A percentile compares a stretch with the other conserved stretches of the same genome.
phyloP scores from a whole-genome alignment of 73 alveolate species.

The Paramecium sonneborni region DNA sequence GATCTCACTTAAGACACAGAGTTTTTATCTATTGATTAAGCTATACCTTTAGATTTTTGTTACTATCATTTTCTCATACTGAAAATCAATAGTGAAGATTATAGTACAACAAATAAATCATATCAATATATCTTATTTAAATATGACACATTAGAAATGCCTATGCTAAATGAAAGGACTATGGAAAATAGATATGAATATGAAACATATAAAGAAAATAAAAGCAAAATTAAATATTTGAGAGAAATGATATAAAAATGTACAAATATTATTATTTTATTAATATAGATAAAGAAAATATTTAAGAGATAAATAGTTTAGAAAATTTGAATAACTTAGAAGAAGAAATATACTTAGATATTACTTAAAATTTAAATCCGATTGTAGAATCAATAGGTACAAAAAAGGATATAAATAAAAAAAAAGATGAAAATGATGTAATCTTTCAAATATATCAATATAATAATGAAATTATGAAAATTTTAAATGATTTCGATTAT shows the following conservation, averaged over 20 bases:
- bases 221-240: neutral
- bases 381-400: neutral
- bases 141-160: neutral
- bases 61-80: neutral
- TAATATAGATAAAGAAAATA: neutral
- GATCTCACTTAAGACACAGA: neutral
- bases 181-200: neutral
- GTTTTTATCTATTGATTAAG: neutral
- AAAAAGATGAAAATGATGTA: neutral
- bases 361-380: neutral
- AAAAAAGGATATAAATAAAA: neutral
- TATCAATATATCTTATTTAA: neutral
- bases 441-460: neutral
- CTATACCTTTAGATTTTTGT: neutral
- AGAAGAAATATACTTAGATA: neutral
- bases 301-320: neutral
- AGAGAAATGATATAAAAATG: neutral
- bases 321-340: neutral
- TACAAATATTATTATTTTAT: neutral
- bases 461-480: neutral
- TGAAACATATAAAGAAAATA: neutral
- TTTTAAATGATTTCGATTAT: neutral
- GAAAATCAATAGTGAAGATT: neutral
- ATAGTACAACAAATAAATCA: neutral
- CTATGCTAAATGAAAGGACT: neutral